phyloP scores from a whole-genome alignment of 2,329 filamentous ascomycete genomes.

The Fusarium brachygibbosum region DNA sequence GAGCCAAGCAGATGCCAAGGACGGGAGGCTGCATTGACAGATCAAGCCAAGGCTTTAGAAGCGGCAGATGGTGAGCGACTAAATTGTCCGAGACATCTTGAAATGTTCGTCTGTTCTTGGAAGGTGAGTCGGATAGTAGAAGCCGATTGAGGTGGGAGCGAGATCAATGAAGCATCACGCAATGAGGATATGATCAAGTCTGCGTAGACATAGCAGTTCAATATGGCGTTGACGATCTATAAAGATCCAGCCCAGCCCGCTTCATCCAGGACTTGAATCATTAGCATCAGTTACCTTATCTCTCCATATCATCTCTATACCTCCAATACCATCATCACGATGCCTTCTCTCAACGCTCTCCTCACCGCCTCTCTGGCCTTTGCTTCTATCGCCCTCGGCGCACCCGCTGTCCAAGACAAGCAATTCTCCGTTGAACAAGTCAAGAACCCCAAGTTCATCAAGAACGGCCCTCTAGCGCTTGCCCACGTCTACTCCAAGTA shows the following conservation, averaged over 20 bases:
- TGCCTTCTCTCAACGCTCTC: constrained; percentile 32
- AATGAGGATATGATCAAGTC: background rate
- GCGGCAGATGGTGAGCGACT: constrained; percentile 3
- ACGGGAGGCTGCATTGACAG: constrained; percentile 31
- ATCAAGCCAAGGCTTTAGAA: constrained; percentile 10
- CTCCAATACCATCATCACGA: background rate
- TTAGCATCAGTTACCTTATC: constrained; percentile 10
- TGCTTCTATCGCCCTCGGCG: constrained; percentile 32
- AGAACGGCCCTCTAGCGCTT: constrained; percentile 53
- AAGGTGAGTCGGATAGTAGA: constrained; percentile 22
- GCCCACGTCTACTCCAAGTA: constrained; percentile 56
- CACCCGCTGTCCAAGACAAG: constrained; percentile 28
- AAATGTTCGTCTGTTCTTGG: constrained; percentile 10
- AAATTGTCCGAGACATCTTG: constrained; percentile 9
- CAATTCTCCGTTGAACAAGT: constrained; percentile 54
- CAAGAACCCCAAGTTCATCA: constrained; percentile 54
- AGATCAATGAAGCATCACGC: constrained; percentile 17
- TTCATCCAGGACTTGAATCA: background rate
- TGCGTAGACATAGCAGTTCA: background rate
- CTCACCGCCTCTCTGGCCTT: constrained; percentile 43
- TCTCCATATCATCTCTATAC: background rate
- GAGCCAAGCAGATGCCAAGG: constrained; percentile 34
- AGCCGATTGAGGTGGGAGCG: constrained; percentile 20
- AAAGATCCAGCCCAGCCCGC: background rate
- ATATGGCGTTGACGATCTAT: background rate